A percentile compares a stretch with the other conserved stretches of the same genome.
Conservation (phyloP, 768 basidiomycete species). For the Boletus subparvulus region DNA sequence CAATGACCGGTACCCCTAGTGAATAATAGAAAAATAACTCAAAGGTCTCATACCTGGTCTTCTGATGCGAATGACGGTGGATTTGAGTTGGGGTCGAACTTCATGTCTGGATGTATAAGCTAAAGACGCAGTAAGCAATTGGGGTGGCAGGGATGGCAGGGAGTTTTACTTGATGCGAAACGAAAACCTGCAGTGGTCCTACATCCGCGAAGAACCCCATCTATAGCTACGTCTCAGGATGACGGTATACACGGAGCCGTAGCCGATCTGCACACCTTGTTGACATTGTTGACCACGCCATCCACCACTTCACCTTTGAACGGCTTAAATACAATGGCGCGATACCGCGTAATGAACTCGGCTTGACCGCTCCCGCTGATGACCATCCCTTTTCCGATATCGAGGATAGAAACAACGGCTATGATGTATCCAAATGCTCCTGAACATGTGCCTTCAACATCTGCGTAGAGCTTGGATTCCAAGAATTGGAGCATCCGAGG, state of each 20-base stretch:
- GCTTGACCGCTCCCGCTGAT: conserved; percentile 91
- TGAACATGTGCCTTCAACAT: conserved; percentile 96
- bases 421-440: conserved; percentile 96
- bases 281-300: conserved; percentile 92
- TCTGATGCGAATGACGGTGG: conserved; percentile 96
- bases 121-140: conserved; percentile 31
- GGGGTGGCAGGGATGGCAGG: conserved; percentile 7
- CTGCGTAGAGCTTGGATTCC: conserved; percentile 88
- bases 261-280: conserved; percentile 62
- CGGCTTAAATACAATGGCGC: conserved; percentile 98
- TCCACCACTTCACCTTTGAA: conserved; percentile 99
- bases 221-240: conserved; percentile 39
- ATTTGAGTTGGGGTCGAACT: conserved; percentile 93
- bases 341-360: conserved; percentile 91
- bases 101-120: conserved; percentile 93
- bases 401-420: conserved; percentile 84
- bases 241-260: not conserved
- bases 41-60: conserved; percentile 59
- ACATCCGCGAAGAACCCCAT: conserved; percentile 99
- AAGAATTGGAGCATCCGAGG: conserved; percentile 93
- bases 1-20: not conserved
- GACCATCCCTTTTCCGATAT: conserved; percentile 92
- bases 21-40: not conserved
- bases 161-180: conserved; percentile 82
- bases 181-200: conserved; percentile 91